Base-by-base conservation (phyloP, 768 basidiomycete genomes). In the Leucocoprinus sp. region DNA sequence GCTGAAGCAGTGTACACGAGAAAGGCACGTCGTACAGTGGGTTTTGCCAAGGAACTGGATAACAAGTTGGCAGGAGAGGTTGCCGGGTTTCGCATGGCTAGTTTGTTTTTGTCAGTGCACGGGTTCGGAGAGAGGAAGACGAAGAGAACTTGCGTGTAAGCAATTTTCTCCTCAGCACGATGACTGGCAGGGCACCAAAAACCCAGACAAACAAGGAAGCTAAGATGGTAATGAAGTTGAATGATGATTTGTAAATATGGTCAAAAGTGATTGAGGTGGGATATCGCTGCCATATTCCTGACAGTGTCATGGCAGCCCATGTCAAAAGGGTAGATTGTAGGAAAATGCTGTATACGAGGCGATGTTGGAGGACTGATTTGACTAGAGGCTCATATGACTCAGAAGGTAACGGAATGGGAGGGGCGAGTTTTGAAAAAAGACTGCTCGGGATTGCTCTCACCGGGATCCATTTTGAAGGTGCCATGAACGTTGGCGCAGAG, bases 341-440 rank as follows among this genome's bases (percentile, higher is more conserved):
- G 48, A 87, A 75, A 24, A 82, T 69, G 51, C 70, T 35, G 12
- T 42, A 67, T 18, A 73, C 63, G 5, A 85, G 72, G 31, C 84
- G 75, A 54, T 78, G 76, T 41, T 68, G 72, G 37, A 88, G 69
- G 4, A 81, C 68, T 2, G 71, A 61, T 55, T 81, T 84, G 1
- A 79, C 74, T 36, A 78, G 71, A 7, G 83, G 83, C 51, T 84
- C 80, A 56, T 79, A 88, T 1, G 68, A 62, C 52, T 78, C 72
- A 4, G 71, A 62, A 1, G 84, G 60, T 0, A 79, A 68, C 0
- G 82, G 80, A 4, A 86, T 62, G 1, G 71, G 63, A 0, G 77
- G 76, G 1, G 80, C 62, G 0, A 77, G 63, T 40, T 75, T 75
- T n/a, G 69, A 63, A 1, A 64, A 51, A 5, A 76, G 59, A 2